Percentiles rank a stretch among this genome's conserved stretches.
These are phyloP conservation scores for Boletus coccyginus DNA, from an alignment of 768 basidiomycete species.

Conservation along the genomic window DNA sequence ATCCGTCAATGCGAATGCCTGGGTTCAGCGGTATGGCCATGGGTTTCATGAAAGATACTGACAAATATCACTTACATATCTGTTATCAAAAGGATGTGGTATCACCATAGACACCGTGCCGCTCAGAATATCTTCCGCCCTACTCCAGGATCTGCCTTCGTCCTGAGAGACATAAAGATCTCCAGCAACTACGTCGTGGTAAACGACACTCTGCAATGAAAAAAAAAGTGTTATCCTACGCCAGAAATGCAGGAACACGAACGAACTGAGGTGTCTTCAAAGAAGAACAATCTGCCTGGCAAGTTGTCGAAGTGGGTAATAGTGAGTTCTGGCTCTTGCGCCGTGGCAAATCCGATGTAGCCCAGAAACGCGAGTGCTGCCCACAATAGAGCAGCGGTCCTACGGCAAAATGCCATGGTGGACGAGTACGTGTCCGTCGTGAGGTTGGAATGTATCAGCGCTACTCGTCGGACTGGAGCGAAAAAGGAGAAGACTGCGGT, in stretches of 20 bases:
- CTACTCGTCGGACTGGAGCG: background rate
- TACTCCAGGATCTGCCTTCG: conserved; percentile 76
- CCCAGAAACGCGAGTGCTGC: conserved; percentile 23
- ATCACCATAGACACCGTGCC: conserved; percentile 71
- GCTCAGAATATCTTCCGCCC: conserved; percentile 46
- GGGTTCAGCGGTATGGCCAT: background rate
- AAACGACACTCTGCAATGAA: conserved; percentile 58
- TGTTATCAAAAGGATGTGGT: conserved; percentile 83
- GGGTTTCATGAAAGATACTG: background rate
- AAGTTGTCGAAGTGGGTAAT: conserved; percentile 64
- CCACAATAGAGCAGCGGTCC: conserved; percentile 26
- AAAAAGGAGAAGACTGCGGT: conserved; percentile 6
- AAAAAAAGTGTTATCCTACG: background rate
- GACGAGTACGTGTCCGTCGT: conserved; percentile 19
- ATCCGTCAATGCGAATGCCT: conserved; percentile 87
- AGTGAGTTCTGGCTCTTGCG: conserved; percentile 48
- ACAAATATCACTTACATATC: conserved; percentile 48
- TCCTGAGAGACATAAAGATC: conserved; percentile 77
- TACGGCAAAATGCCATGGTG: conserved; percentile 29
- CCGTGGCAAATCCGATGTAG: conserved; percentile 22
- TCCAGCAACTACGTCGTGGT: conserved; percentile 70
- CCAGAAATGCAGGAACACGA: background rate
- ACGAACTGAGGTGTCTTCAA: conserved; percentile 86
- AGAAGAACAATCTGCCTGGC: conserved; percentile 81
- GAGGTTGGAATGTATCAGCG: background rate